phyloP scores from a whole-genome alignment of 169 alveolate species.

The Plasmodium cynomolgi region DNA sequence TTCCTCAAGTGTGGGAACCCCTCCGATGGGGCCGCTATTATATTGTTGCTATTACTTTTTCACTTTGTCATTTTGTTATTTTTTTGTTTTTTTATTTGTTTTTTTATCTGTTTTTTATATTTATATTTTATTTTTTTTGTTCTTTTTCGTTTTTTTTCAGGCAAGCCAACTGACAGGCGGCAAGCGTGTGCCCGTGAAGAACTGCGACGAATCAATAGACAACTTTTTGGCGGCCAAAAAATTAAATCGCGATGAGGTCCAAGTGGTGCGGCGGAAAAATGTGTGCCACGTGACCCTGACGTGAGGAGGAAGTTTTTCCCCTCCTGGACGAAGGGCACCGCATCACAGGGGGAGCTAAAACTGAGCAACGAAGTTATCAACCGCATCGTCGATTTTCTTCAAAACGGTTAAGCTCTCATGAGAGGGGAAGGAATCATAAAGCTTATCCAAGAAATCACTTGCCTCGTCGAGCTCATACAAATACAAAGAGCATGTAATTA shows the following conservation, averaged over 20 bases:
- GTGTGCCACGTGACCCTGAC: slow-evolving; percentile 32
- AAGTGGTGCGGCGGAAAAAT: slow-evolving; percentile 20
- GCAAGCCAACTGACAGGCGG: slow-evolving; percentile 20
- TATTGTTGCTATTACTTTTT: neutral
- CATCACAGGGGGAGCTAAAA: neutral
- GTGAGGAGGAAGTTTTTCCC: neutral
- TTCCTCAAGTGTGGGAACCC: neutral
- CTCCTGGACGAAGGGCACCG: neutral
- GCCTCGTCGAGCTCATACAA: slow-evolving; percentile 68
- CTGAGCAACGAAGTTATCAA: slow-evolving; percentile 55
- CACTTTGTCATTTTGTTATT: neutral
- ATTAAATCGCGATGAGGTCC: slow-evolving; percentile 20
- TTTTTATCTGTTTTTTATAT: neutral
- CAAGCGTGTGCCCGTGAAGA: slow-evolving; percentile 20
- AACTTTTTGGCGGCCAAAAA: slow-evolving; percentile 49
- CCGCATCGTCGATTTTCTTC: slow-evolving; percentile 40
- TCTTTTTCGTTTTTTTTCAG: neutral
- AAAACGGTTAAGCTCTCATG: slow-evolving; percentile 59
- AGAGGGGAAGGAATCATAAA: slow-evolving; percentile 23
- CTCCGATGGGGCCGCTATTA: neutral
- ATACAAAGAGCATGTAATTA: slow-evolving; percentile 62
- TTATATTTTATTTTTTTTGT: neutral
- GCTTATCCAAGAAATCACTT: slow-evolving; percentile 31
- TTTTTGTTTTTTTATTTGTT: neutral
- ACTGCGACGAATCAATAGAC: slow-evolving; percentile 54